Evolutionary conservation across 2,329 filamentous ascomycete species (phyloP).

Genomic region (Xylaria multiplex): DNA sequence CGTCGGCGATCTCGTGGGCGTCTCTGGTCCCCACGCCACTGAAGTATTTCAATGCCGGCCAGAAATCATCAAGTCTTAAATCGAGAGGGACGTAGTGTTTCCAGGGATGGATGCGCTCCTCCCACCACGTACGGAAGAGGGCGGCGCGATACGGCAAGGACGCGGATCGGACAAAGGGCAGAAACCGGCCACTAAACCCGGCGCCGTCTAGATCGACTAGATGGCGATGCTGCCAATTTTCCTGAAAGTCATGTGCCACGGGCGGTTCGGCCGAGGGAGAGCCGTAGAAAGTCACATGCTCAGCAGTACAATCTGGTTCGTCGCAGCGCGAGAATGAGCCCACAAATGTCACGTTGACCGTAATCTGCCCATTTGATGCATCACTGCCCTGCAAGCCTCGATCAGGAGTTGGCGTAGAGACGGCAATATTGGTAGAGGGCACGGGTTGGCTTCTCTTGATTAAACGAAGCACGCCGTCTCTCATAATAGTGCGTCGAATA

Average conservation of each 20-base stretch:
- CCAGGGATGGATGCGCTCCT: constrained; percentile 69
- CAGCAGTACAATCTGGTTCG: constrained; percentile 47
- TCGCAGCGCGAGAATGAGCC: constrained; percentile 52
- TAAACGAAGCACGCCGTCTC: constrained; percentile 10
- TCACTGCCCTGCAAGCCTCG: not conserved
- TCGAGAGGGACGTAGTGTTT: constrained; percentile 72
- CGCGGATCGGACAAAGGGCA: constrained; percentile 61
- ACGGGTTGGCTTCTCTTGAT: constrained; percentile 1
- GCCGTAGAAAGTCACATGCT: constrained; percentile 50
- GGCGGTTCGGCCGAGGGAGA: constrained; percentile 37
- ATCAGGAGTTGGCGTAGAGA: not conserved
- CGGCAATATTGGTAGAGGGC: not conserved
- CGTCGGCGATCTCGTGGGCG: constrained; percentile 62
- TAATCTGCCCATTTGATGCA: constrained; percentile 23
- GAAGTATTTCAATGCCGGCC: constrained; percentile 46
- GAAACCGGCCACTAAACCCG: constrained; percentile 60
- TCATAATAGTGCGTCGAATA: not conserved
- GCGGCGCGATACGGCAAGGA: constrained; percentile 68
- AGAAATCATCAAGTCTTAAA: constrained; percentile 48
- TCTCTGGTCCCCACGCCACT: constrained; percentile 42
- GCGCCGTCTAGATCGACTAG: constrained; percentile 69
- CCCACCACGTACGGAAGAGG: constrained; percentile 73
- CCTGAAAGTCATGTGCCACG: constrained; percentile 47
- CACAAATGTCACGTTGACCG: constrained; percentile 53
- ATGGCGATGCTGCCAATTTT: constrained; percentile 60